Evolutionary conservation across 345 rosid species (phyloP), one percentile per base, ranked within the genome.

Genomic region (Draba incana): DNA sequence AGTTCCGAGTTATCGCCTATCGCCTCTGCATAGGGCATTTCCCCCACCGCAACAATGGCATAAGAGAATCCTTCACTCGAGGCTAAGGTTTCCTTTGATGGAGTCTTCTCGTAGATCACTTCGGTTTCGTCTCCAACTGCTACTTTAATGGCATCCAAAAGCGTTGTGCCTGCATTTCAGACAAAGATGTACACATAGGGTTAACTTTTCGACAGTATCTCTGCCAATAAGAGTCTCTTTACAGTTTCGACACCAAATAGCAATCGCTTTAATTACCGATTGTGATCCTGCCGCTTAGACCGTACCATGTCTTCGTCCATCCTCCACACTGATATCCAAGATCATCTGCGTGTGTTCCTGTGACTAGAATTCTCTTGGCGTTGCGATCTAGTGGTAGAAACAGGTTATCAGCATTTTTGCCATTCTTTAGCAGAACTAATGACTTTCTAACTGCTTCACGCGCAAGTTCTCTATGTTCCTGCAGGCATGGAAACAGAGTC

Each of bases 281-380:
- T n/a, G 93, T 92, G 75, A 92, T 86, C 64, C 84, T 82, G 74
- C 98, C 97, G 5, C 89, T 83, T 62, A 41, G 2, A 67, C 98
- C 98, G 10, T 61, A 68, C 93, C 89, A 82, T 50, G 79, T 66
- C 62, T 47, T 79, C n/a, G 97, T 88, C 98, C 98, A 90, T 15
- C 97, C 98, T 62, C 98, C 98, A 25, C 96, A 90, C 62, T 90
- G 97, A 75, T 77, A 90, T 20, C 98, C 96, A 52, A 92, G 92
- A 83, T 92, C 81, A 69, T 90, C 89, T 44, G 94, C 92, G 64
- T 93, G 98, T 8, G 86, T 77, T 74, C 98, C 96, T 13, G 82
- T 67, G 16, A 87, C 86, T 47, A 93, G 89, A 72, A 93, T 83
- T 68, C 69, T 90, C 75, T 70, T 80, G 23, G 86, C 86, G 31